Conservation (phyloP, 192 early-diverging fungal genomes). For the Umbelopsis ramanniana region DNA sequence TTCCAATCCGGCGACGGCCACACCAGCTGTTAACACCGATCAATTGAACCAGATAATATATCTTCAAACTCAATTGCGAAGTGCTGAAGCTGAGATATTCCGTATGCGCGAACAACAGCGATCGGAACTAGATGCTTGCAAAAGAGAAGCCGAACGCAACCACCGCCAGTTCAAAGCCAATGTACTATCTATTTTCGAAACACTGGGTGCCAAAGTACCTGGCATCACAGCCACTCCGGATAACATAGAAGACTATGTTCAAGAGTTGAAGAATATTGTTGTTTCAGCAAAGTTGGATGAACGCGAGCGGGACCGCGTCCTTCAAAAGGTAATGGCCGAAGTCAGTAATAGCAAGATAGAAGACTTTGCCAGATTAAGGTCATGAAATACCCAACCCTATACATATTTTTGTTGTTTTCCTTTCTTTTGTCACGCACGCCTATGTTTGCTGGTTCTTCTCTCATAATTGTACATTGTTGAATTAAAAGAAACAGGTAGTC, state of each 20-base stretch:
- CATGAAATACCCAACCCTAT: background rate
- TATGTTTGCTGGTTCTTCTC: background rate
- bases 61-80: conserved; percentile 15
- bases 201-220: background rate
- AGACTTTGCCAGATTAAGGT: no score
- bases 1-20: background rate
- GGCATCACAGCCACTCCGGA: background rate
- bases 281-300: conserved; percentile 3
- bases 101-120: conserved; percentile 10
- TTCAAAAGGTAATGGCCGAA: conserved; percentile 15
- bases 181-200: background rate
- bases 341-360: background rate
- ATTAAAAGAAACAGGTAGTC: background rate
- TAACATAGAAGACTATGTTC: conserved; percentile 15
- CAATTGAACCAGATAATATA: conserved; percentile 6
- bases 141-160: conserved; percentile 6
- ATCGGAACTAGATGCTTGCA: conserved; percentile 6
- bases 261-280: background rate
- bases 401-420: background rate
- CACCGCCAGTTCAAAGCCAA: conserved; percentile 21
- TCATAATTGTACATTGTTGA: conserved; percentile 8
- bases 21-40: background rate
- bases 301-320: conserved; percentile 21
- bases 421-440: background rate
- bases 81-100: conserved; percentile 9